These are phyloP conservation scores for Didymella lethalis DNA, from an alignment of 2,329 filamentous ascomycete species.

Conservation along the genomic window DNA sequence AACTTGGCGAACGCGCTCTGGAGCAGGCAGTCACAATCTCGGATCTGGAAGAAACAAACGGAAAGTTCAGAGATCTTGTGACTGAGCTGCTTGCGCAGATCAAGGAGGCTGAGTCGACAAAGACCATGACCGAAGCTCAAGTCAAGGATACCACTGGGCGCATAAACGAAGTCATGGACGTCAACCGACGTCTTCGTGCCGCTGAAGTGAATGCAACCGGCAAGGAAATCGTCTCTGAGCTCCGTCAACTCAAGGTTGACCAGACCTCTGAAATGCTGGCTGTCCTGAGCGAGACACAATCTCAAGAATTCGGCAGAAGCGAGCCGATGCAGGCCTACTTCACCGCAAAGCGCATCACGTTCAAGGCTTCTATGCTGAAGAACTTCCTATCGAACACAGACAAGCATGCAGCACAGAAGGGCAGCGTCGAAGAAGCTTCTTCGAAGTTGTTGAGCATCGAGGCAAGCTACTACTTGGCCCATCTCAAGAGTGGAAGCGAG, in stretches of 20 bases:
- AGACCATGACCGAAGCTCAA: conserved; percentile 90
- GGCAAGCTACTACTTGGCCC: conserved; percentile 83
- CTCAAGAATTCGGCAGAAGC: conserved; percentile 73
- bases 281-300: conserved; percentile 60
- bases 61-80: conserved; percentile 87
- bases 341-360: conserved; percentile 84
- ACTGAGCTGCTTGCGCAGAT: conserved; percentile 84
- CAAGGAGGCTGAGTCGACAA: conserved; percentile 90
- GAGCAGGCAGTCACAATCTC: conserved; percentile 83
- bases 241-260: conserved; percentile 85
- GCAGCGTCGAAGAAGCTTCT: conserved; percentile 79
- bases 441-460: conserved; percentile 69
- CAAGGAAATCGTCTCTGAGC: conserved; percentile 91
- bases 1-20: conserved; percentile 74
- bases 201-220: conserved; percentile 90
- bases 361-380: conserved; percentile 69
- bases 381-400: conserved; percentile 28
- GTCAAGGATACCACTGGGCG: conserved; percentile 88
- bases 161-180: conserved; percentile 93
- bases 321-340: conserved; percentile 90
- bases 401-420: conserved; percentile 71
- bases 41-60: conserved; percentile 89
- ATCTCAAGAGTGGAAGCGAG: conserved; percentile 82
- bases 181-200: conserved; percentile 92
- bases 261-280: conserved; percentile 87